Evolutionary conservation across 2,329 filamentous ascomycete genomes (phyloP).

Genomic region (Fusarium luffae): DNA sequence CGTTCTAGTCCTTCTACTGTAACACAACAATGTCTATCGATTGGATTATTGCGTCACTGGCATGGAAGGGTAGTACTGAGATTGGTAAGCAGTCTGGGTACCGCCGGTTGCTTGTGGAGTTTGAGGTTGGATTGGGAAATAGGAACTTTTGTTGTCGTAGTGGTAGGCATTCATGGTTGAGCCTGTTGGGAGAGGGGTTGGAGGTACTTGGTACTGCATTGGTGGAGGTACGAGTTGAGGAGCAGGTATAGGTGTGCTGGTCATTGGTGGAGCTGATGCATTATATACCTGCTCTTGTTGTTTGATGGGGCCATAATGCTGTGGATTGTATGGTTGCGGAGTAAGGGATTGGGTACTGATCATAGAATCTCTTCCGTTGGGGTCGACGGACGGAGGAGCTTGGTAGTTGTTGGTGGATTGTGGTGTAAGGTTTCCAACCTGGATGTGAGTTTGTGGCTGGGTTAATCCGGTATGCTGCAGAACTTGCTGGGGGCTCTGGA

Average conservation of each 20-base stretch:
- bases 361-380: slow-evolving; percentile 5
- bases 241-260: not conserved
- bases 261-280: accelerated
- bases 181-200: slow-evolving; percentile 3
- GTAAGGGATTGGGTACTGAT: not conserved
- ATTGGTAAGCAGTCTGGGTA: not conserved
- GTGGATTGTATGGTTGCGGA: slow-evolving; percentile 24
- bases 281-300: not conserved
- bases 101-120: not conserved
- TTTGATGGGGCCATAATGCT: slow-evolving; percentile 16
- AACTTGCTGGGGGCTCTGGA: not conserved
- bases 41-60: slow-evolving; percentile 2
- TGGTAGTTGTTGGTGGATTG: not conserved
- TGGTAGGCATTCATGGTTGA: not conserved
- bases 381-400: not conserved
- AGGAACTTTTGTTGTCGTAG: not conserved
- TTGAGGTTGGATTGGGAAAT: slow-evolving; percentile 1
- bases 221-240: not conserved
- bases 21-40: not conserved
- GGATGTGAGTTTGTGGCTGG: not conserved
- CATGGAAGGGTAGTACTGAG: not conserved
- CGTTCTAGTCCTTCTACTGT: not conserved
- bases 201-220: slow-evolving; percentile 8
- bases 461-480: not conserved
- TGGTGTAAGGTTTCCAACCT: not conserved